Base-by-base conservation (phyloP, 1,284 basidiomycete genomes). In the Thelephora terrestris region DNA sequence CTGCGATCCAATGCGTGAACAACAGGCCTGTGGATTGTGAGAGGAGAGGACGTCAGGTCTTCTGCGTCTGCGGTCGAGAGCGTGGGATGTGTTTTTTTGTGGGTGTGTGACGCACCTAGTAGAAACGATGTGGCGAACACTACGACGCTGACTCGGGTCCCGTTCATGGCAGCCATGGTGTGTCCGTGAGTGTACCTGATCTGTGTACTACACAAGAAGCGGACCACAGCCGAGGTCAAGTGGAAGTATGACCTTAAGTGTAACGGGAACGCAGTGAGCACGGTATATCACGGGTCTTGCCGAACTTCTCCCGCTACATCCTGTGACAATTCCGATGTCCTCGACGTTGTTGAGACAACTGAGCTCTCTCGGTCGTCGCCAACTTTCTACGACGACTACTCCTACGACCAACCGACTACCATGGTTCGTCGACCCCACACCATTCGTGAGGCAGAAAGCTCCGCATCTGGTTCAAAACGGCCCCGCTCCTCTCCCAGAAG, bases 1-100 rank as follows among this genome's bases (percentile, higher is more conserved):
- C 86, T 27, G 86, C 86, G 55, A 87, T 88, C 87, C 87, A 90
- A 61, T 90, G 83, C 18, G 85, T 88, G 61, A 88, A 88, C 5
- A 90, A 70, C 45, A 82, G 70, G 46, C 86, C 86, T 89, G 62
- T 14, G 39, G 25, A 40, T 18, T 12, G 37, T 23, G 25, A 35
- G 50, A 25, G 14, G 25, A 35, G 50, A 25, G 14, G 47, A 43
- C 17, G 17, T 43, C n/a, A 39, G 43, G 12, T 21, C 10, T 17
- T 27, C 20, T 27, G 25, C 16, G 35, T 34, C 9, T 21, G 32
- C 29, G 34, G 34, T 24, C 27, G 38, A 40, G 50, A 32, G 53
- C 52, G 45, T 9, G 21, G n/a, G 48, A 40, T 35, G 38, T 34
- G 23, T 21, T 3, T 43, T 42, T 10, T 25, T 16, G 21, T 9